Percentiles rank a stretch among this genome's conserved stretches.
Conservation (phyloP, 768 basidiomycete genomes). For the Phylloporus scabripes region DNA sequence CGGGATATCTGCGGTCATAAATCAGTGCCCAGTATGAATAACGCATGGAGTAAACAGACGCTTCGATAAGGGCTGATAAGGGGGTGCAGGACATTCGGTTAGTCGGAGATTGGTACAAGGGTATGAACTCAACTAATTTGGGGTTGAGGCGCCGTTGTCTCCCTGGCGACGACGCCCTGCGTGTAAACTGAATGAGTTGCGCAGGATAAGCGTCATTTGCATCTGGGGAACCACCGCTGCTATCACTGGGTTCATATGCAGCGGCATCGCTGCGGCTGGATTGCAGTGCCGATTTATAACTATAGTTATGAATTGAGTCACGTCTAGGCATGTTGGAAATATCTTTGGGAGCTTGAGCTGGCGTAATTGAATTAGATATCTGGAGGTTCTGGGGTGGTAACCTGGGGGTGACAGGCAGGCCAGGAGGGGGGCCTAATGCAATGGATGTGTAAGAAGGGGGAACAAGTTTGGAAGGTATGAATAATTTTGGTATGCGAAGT, state of each 20-base stretch:
- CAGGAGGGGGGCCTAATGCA: slow-evolving; percentile 23
- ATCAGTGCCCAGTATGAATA: slow-evolving; percentile 1
- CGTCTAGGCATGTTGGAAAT: slow-evolving; percentile 13
- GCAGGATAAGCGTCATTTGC: slow-evolving; percentile 32
- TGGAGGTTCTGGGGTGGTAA: slow-evolving; percentile 4
- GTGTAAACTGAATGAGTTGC: slow-evolving; percentile 24
- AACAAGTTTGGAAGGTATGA: slow-evolving; percentile 51
- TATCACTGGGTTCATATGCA: slow-evolving; percentile 42
- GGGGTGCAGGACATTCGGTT: slow-evolving; percentile 12
- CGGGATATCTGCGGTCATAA: slow-evolving; percentile 40
- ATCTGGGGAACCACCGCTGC: slow-evolving; percentile 42
- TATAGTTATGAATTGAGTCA: slow-evolving; percentile 20
- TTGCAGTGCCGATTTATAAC: slow-evolving; percentile 41
- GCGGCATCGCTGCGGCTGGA: slow-evolving; percentile 19
- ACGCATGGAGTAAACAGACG: slow-evolving; percentile 38
- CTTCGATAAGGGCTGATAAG: slow-evolving; percentile 51
- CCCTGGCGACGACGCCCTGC: slow-evolving; percentile 30
- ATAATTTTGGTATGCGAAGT: slow-evolving; percentile 52
- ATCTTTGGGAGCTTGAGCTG: slow-evolving; percentile 8
- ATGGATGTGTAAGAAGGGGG: slow-evolving; percentile 24
- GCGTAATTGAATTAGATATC: slow-evolving; percentile 10
- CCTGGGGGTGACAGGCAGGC: slow-evolving; percentile 18
- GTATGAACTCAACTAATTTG: slow-evolving; percentile 41
- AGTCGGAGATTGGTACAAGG: slow-evolving; percentile 10
- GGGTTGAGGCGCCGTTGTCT: slow-evolving; percentile 44